Evolutionary conservation across 2,329 filamentous ascomycete species (phyloP), one percentile per base, ranked within the genome.

Genomic region (Ascochyta clinopodiicola): DNA sequence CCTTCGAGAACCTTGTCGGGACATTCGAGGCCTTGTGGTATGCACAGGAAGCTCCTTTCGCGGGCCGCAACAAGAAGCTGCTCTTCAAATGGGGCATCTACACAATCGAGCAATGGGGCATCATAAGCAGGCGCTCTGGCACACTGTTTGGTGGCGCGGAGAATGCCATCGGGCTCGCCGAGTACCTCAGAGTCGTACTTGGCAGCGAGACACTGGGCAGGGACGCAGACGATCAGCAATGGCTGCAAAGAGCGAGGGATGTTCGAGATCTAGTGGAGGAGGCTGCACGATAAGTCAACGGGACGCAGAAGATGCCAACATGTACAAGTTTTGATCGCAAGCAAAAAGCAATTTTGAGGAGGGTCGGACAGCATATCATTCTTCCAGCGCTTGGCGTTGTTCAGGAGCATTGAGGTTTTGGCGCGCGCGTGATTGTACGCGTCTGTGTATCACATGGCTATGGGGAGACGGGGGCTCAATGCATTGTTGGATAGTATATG

Each of bases 1-100:
- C 86, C 0, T 82, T 83, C 56, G 88, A 90, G 66, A 78, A 80
- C 7, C 74, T 90, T 9, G 81, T 89, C 63, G 78, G 82, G 1
- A 82, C 86, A 2, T 77, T 91, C 9, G 88, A 90, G 69, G 77
- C 79, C 25, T 84, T 90, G 74, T 90, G 86, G 77, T 89, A 88
- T 73, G 83, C 83, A 34, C 85, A 88, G 60, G 84, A 88, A 64
- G 78, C 82, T 6, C 88, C 88, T 0, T 91, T 90, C 72, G 76
- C 81, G 32, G 85, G 84, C 4, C 73, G 78, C 4, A 66, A 85
- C 51, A 80, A 84, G 40, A 80, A 80, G 37, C 75, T 82, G 53
- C 78, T 90, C 6, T 84, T 84, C 2, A 80, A 80, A 24, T 86
- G 89, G 70, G 81, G 89, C 37, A 74, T 88, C 0, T 86, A 88